Conservation (phyloP, 75 land plant species). For the Pinus tabuliformis region DNA sequence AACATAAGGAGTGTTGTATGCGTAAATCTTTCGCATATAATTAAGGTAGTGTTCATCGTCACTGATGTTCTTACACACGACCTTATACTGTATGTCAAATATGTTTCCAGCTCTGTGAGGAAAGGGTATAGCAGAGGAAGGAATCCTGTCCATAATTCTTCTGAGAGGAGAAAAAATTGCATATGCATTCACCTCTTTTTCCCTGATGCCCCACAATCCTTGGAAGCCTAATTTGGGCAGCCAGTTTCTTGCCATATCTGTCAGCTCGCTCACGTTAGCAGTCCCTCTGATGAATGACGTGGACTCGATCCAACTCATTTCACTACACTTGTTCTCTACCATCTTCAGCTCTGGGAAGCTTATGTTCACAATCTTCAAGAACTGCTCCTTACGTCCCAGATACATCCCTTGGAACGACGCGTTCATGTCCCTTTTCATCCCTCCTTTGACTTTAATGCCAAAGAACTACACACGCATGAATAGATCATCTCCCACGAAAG, state of each 20-base stretch:
- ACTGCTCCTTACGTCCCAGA: not conserved
- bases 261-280: not conserved
- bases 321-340: too few relatives aligned
- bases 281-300: not conserved
- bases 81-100: conserved; percentile 8
- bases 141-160: conserved; percentile 3
- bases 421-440: too few relatives aligned
- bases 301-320: too few relatives aligned
- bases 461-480: not conserved
- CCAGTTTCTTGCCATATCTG: not conserved
- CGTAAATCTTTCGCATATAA: too few relatives aligned
- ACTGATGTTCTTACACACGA: too few relatives aligned
- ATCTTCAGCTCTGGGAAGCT: too few relatives aligned
- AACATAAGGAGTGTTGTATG: not conserved
- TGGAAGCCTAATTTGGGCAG: not conserved
- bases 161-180: conserved; percentile 13
- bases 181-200: not conserved
- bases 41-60: not conserved
- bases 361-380: not conserved
- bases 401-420: not conserved
- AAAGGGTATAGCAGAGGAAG: conserved; percentile 2
- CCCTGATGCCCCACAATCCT: conserved; percentile 1
- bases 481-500: not conserved
- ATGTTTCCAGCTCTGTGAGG: conserved; percentile 8
- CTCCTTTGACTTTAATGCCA: not conserved